Conservation (phyloP, 192 early-diverging fungal genomes). For the Coemansia sp. region DNA sequence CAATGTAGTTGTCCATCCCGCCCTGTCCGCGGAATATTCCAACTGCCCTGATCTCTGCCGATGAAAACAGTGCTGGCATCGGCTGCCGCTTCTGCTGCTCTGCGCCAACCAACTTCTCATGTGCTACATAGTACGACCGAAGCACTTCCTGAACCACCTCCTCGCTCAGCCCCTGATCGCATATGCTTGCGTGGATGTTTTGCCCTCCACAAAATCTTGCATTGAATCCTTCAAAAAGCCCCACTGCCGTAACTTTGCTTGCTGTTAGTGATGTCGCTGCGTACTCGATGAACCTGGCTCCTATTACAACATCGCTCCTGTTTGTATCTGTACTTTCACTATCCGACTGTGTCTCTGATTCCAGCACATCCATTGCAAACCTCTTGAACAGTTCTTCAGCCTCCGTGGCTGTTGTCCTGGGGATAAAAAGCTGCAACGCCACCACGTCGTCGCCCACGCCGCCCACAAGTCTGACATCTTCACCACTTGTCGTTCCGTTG, state of each 20-base stretch:
- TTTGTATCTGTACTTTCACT: not conserved
- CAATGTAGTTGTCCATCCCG: constrained; percentile 90
- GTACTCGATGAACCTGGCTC: constrained; percentile 15
- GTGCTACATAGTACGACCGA: constrained; percentile 18
- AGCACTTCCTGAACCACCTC: constrained; percentile 8
- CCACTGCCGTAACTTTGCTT: not conserved
- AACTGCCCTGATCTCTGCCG: constrained; percentile 37
- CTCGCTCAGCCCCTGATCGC: not conserved
- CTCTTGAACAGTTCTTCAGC: not conserved
- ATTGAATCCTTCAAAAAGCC: constrained; percentile 10
- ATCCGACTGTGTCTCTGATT: not conserved
- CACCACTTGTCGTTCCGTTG: not conserved
- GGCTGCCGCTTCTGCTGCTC: not conserved
- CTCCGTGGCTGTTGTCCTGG: not conserved
- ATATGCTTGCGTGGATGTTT: constrained; percentile 15
- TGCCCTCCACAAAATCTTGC: not conserved
- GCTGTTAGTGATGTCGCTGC: not conserved
- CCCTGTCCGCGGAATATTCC: constrained; percentile 96
- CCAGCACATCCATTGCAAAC: not conserved
- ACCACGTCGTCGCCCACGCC: not conserved
- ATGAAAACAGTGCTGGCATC: constrained; percentile 22
- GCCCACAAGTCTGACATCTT: not conserved
- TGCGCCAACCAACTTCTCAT: not conserved
- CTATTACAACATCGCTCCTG: not conserved
- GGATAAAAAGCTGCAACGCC: not conserved